Evolutionary conservation across 257 asterid species (phyloP).

Genomic region (Fraxinus anomala): DNA sequence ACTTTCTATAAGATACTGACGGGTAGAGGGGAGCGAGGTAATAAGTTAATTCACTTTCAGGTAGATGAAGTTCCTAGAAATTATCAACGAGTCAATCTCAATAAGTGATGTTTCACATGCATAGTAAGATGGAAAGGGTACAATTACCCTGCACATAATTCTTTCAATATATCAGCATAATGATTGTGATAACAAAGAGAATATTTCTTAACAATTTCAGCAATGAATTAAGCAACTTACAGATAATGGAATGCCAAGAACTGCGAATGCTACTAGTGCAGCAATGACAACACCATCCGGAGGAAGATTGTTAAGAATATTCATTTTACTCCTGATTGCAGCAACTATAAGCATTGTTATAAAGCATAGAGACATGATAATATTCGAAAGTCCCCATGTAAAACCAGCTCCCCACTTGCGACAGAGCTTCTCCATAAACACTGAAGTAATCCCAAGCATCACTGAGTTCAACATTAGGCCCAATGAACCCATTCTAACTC

Average conservation of each 20-base stretch:
- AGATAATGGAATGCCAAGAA: conserved; percentile 87
- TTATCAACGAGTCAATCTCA: not conserved
- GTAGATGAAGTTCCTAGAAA: not conserved
- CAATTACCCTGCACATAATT: conserved; percentile 3
- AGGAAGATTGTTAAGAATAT: conserved; percentile 45
- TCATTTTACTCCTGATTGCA: conserved; percentile 49
- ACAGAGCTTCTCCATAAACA: conserved; percentile 84
- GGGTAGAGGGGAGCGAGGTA: not conserved
- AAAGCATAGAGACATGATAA: conserved; percentile 68
- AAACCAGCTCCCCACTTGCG: conserved; percentile 86
- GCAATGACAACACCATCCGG: conserved; percentile 71
- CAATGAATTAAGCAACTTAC: conserved; percentile 50
- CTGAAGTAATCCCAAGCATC: conserved; percentile 82
- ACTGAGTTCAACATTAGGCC: conserved; percentile 85
- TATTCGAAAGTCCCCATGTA: conserved; percentile 83
- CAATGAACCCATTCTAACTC: conserved; percentile 87
- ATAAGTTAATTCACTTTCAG: not conserved
- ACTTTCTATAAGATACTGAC: not conserved
- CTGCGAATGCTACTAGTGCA: conserved; percentile 56
- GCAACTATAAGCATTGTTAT: conserved; percentile 66
- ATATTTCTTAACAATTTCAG: conserved; percentile 2
- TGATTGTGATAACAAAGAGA: not conserved
- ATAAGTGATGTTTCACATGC: not conserved
- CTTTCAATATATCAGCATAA: not conserved
- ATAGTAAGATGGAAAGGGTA: not conserved